phyloP scores from a whole-genome alignment of 805 yeast genomes.

The Ogataea methanolica region DNA sequence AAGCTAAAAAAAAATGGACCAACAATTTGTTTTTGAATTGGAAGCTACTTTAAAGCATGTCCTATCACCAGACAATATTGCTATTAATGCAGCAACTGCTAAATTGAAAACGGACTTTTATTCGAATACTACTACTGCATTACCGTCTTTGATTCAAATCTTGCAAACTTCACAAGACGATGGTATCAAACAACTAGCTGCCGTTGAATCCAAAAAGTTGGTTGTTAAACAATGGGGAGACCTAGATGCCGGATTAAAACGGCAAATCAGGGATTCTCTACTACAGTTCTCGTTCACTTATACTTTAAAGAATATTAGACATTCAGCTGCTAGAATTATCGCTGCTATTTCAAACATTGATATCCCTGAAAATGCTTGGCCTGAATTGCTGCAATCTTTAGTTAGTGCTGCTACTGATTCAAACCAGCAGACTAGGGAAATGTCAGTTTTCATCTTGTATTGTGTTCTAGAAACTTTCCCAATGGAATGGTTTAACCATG shows the following conservation, averaged over 20 bases:
- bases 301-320: conserved; percentile 65
- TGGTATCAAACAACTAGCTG: conserved; percentile 85
- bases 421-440: conserved; percentile 58
- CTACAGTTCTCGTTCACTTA: conserved; percentile 65
- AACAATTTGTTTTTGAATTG: conserved; percentile 61
- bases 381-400: conserved; percentile 66
- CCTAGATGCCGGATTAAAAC: conserved; percentile 45
- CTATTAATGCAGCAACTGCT: conserved; percentile 78
- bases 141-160: conserved; percentile 81
- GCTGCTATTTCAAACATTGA: conserved; percentile 81
- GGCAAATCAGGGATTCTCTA: conserved; percentile 61
- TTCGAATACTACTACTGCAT: conserved; percentile 57
- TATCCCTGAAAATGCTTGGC: conserved; percentile 64
- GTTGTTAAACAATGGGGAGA: conserved; percentile 66
- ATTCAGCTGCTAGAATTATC: conserved; percentile 83
- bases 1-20: conserved; percentile 48
- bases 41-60: conserved; percentile 78
- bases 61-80: conserved; percentile 73
- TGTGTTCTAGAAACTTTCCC: conserved; percentile 72
- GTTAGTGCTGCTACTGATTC: conserved; percentile 58
- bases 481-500: conserved; percentile 50
- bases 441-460: conserved; percentile 74
- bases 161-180: conserved; percentile 65
- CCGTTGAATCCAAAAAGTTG: conserved; percentile 91
- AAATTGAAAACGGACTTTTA: conserved; percentile 72